A percentile compares a stretch with the other conserved stretches of the same genome.
Evolutionary conservation across 768 basidiomycete genomes (phyloP).

Genomic region (Tricholoma sp.): DNA sequence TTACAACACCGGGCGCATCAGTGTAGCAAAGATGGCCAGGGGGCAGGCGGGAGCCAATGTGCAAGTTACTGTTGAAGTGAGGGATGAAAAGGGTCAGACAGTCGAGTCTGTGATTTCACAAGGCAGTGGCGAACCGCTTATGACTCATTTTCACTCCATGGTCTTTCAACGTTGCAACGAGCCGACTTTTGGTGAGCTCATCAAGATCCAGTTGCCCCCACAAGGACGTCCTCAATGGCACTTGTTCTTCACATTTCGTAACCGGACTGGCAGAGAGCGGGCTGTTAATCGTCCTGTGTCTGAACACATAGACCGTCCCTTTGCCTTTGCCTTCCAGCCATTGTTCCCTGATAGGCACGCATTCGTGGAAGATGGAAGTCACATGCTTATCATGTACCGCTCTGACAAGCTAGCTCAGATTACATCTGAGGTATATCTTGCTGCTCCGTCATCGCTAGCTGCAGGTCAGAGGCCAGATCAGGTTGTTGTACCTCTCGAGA

Average conservation of each 20-base stretch:
- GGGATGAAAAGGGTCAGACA: constrained; percentile 60
- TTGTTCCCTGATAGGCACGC: constrained; percentile 71
- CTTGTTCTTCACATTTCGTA: constrained; percentile 90
- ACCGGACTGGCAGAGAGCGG: constrained; percentile 54
- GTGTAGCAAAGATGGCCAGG: constrained; percentile 59
- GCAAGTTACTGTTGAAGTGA: constrained; percentile 89
- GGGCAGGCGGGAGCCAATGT: constrained; percentile 61
- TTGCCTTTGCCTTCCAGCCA: constrained; percentile 91
- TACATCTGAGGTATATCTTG: constrained; percentile 66
- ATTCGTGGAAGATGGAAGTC: constrained; percentile 87
- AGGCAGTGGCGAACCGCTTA: constrained; percentile 79
- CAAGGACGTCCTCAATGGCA: constrained; percentile 76
- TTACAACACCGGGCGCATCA: constrained; percentile 46
- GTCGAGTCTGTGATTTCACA: constrained; percentile 73
- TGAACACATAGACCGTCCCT: constrained; percentile 64
- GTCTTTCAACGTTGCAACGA: constrained; percentile 85
- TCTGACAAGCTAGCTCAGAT: constrained; percentile 67
- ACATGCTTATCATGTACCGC: constrained; percentile 78
- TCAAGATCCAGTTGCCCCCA: constrained; percentile 78
- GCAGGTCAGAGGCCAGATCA: constrained; percentile 59
- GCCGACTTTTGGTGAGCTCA: constrained; percentile 89
- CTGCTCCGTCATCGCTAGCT: constrained; percentile 56
- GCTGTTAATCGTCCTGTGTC: constrained; percentile 26
- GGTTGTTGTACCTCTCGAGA: constrained; percentile 49
- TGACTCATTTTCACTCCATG: constrained; percentile 84